phyloP scores from a whole-genome alignment of 2,329 filamentous ascomycete species.

The Endocalyx cinctus region DNA sequence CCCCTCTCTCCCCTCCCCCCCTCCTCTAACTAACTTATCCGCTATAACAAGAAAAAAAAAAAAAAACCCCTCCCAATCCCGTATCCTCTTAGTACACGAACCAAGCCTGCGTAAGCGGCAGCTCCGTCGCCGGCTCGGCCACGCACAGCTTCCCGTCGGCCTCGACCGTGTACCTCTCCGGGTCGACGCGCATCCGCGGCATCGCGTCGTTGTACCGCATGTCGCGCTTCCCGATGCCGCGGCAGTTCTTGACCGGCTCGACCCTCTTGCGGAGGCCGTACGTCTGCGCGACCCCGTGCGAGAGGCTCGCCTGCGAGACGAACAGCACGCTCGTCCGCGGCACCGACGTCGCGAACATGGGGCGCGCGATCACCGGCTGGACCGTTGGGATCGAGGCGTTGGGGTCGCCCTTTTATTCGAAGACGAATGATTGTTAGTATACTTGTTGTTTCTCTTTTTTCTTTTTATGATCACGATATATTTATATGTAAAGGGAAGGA shows the following conservation, averaged over 20 bases:
- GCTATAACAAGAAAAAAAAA: no score
- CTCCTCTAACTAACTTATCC: no score
- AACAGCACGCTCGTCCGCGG: slow-evolving; percentile 74
- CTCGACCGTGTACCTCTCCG: slow-evolving; percentile 83
- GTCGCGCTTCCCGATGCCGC: slow-evolving; percentile 72
- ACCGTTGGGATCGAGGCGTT: slow-evolving; percentile 85
- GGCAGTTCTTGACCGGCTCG: slow-evolving; percentile 73
- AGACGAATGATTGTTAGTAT: slow-evolving; percentile 1
- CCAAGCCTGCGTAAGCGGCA: slow-evolving; percentile 74
- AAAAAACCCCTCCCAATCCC: background rate
- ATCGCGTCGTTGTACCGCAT: slow-evolving; percentile 85
- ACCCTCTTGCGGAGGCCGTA: slow-evolving; percentile 78
- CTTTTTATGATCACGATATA: no score
- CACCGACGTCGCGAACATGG: slow-evolving; percentile 78
- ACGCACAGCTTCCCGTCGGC: slow-evolving; percentile 73
- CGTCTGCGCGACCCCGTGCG: slow-evolving; percentile 58
- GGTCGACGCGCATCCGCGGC: slow-evolving; percentile 87
- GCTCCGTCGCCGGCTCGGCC: slow-evolving; percentile 63
- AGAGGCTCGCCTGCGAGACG: slow-evolving; percentile 70
- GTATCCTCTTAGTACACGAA: slow-evolving; percentile 61
- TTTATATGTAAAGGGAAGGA: slow-evolving; percentile 1
- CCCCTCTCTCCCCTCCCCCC: background rate
- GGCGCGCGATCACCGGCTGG: slow-evolving; percentile 75
- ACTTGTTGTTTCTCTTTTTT: no score
- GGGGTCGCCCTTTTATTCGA: slow-evolving; percentile 59